Conservation (phyloP, 768 basidiomycete species). For the Xanthoconium purpureum region DNA sequence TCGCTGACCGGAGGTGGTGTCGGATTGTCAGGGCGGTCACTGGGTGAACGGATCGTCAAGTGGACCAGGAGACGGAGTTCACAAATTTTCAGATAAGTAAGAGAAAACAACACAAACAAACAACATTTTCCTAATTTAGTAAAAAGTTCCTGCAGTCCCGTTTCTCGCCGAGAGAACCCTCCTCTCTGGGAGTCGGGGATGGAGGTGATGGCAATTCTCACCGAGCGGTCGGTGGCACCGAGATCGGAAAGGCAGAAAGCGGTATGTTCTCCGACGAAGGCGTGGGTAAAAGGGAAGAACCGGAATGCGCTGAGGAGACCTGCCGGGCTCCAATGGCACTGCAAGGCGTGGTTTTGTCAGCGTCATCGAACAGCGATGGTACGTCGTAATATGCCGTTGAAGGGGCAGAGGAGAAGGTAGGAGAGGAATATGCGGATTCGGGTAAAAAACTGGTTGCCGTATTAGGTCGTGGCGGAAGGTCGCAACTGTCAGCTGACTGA, state of each 20-base stretch:
- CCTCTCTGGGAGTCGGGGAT: no score
- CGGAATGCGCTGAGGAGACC: constrained; percentile 13
- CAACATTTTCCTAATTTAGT: no score
- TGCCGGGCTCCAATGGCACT: constrained; percentile 5
- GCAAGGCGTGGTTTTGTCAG: constrained; percentile 12
- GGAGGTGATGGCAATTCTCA: constrained; percentile 31
- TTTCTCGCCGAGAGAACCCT: no score
- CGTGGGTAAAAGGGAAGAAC: constrained; percentile 29
- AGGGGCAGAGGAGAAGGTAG: constrained; percentile 42
- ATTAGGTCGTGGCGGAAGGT: constrained; percentile 23
- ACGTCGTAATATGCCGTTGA: constrained; percentile 30
- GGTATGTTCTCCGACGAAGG: constrained; percentile 31
- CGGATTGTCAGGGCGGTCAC: no score
- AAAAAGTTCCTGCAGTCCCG: no score
- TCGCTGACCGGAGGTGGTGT: no score
- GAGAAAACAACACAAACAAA: no score
- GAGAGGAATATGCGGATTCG: constrained; percentile 46
- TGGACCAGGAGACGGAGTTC: no score
- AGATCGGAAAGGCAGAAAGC: constrained; percentile 19
- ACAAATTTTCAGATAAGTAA: no score
- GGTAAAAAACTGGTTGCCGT: constrained; percentile 44
- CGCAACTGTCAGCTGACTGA: constrained; percentile 23
- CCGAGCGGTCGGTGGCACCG: constrained; percentile 17
- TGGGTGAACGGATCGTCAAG: no score
- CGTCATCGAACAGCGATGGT: constrained; percentile 22